A percentile compares a stretch with the other conserved stretches of the same genome.
Evolutionary conservation across 2,329 filamentous ascomycete genomes (phyloP).

Genomic region (Claviceps capensis): DNA sequence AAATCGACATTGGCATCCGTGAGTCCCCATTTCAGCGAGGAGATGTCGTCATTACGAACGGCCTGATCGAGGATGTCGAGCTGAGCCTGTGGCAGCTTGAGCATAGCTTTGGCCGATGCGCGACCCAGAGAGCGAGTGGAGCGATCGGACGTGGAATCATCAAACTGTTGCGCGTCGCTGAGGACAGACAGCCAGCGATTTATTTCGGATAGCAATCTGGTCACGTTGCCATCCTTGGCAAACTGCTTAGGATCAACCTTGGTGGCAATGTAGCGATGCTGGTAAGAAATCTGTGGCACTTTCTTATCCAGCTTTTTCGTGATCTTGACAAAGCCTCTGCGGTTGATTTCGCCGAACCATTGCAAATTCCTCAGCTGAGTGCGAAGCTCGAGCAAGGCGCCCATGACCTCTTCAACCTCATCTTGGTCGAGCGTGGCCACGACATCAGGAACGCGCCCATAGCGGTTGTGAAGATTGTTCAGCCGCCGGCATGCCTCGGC

Average conservation of each 20-base stretch:
- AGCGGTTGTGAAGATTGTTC: constrained; percentile 75
- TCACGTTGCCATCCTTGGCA: constrained; percentile 52
- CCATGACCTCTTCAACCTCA: constrained; percentile 83
- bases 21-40: constrained; percentile 41
- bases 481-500: constrained; percentile 71
- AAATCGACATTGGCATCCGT: constrained; percentile 36
- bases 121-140: constrained; percentile 66
- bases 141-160: constrained; percentile 61
- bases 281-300: constrained; percentile 58
- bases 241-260: constrained; percentile 86
- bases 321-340: constrained; percentile 91
- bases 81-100: constrained; percentile 54
- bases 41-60: constrained; percentile 53
- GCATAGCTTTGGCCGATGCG: constrained; percentile 58
- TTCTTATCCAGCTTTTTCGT: constrained; percentile 99
- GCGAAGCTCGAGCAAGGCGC: constrained; percentile 76
- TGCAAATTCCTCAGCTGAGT: constrained; percentile 81
- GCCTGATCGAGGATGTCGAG: constrained; percentile 61
- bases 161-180: constrained; percentile 60
- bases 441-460: constrained; percentile 59
- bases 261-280: constrained; percentile 75
- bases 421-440: constrained; percentile 68
- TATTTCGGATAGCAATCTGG: constrained; percentile 44
- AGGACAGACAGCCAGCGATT: constrained; percentile 86
- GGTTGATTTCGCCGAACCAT: constrained; percentile 97